Percentiles rank a stretch among this genome's conserved stretches.
These are phyloP conservation scores for Mycena filopes DNA, from an alignment of 768 basidiomycete genomes.

Conservation along the genomic window DNA sequence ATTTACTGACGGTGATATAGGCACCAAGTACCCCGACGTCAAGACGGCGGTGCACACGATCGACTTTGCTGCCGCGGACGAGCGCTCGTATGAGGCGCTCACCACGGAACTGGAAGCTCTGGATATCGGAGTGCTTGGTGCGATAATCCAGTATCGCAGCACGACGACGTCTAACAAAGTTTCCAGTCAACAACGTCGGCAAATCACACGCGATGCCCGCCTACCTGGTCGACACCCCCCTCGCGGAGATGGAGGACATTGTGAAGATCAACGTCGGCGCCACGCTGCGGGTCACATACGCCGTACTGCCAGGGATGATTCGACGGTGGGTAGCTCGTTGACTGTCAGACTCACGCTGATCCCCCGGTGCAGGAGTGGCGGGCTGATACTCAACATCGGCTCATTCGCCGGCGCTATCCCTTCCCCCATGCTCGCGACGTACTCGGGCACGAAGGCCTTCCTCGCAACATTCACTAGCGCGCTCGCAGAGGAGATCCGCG, in stretches of 20 bases:
- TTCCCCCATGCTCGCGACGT: conserved; percentile 93
- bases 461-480: conserved; percentile 87
- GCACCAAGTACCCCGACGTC: conserved; percentile 56
- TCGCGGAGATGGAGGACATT: conserved; percentile 85
- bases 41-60: conserved; percentile 74
- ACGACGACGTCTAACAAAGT: background rate
- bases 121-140: conserved; percentile 85
- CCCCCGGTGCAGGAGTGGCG: conserved; percentile 67
- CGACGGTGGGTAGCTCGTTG: conserved; percentile 57
- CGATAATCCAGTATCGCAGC: conserved; percentile 35
- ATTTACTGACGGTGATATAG: conserved; percentile 39
- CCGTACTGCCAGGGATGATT: conserved; percentile 87
- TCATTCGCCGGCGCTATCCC: conserved; percentile 93
- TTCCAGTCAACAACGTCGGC: conserved; percentile 94
- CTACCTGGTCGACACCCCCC: conserved; percentile 80
- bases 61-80: conserved; percentile 76
- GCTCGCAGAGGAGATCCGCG: conserved; percentile 83
- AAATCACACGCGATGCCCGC: conserved; percentile 90
- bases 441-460: conserved; percentile 94
- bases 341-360: conserved; percentile 7
- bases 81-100: conserved; percentile 63
- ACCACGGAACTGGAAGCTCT: conserved; percentile 56
- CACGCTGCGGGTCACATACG: conserved; percentile 81
- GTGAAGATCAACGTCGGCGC: conserved; percentile 87
- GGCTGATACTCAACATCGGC: conserved; percentile 90